Percentiles rank a stretch among this genome's conserved stretches.
These are phyloP conservation scores for Blastocrithidia nonstop DNA, from an alignment of 208 protist genomes.

Conservation along the genomic window DNA sequence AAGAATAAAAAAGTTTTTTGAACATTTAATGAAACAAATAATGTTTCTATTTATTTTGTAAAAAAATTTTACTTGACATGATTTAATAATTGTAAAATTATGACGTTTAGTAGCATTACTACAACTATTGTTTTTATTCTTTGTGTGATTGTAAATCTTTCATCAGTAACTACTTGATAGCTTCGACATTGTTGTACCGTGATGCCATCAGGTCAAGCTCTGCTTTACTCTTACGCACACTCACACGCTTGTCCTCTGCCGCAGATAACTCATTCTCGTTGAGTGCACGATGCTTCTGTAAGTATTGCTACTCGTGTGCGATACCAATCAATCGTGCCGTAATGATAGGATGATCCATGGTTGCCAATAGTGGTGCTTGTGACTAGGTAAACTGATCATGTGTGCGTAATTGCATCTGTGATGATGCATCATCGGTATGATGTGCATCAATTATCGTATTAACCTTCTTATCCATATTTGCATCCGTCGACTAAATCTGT, in stretches of 20 bases:
- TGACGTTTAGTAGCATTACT: background rate
- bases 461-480: too few relatives aligned
- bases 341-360: constrained; percentile 45
- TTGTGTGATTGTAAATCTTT: too few relatives aligned
- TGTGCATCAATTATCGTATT: too few relatives aligned
- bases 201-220: constrained; percentile 17
- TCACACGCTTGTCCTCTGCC: constrained; percentile 20
- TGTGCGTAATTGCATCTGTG: too few relatives aligned
- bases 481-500: background rate
- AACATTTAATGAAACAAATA: too few relatives aligned
- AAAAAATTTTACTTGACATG: too few relatives aligned
- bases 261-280: constrained; percentile 31
- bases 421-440: too few relatives aligned
- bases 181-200: too few relatives aligned
- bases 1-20: too few relatives aligned
- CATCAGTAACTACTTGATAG: too few relatives aligned
- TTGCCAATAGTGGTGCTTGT: constrained; percentile 6
- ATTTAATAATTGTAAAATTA: background rate
- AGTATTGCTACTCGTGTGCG: constrained; percentile 38
- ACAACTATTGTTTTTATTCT: background rate
- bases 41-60: too few relatives aligned
- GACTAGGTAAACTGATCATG: too few relatives aligned
- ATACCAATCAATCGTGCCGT: constrained; percentile 38
- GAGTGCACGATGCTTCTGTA: constrained; percentile 32
- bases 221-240: constrained; percentile 18